Percentiles rank a stretch among this genome's conserved stretches.
These are phyloP conservation scores for Akanthomyces muscarius DNA, from an alignment of 2,329 filamentous ascomycete genomes.

Conservation along the genomic window DNA sequence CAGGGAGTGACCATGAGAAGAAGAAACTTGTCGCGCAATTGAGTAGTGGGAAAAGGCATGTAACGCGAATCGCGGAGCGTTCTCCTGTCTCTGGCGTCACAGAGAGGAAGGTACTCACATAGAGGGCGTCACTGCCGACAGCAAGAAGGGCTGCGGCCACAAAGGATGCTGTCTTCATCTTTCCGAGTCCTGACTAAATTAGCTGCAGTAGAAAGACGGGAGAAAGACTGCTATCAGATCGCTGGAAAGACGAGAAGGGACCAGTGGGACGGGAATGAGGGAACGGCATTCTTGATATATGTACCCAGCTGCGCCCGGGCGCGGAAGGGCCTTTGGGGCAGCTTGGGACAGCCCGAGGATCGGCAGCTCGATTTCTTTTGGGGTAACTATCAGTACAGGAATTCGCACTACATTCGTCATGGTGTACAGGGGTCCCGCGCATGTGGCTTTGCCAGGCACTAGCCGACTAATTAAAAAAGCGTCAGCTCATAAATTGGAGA, in stretches of 20 bases:
- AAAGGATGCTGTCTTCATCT: constrained; percentile 34
- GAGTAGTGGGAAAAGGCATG: neutral
- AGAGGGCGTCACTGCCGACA: constrained; percentile 26
- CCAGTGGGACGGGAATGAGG: constrained; percentile 13
- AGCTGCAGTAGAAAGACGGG: constrained; percentile 1
- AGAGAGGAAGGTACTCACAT: constrained; percentile 17
- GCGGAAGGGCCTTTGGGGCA: constrained; percentile 4
- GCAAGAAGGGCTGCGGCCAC: constrained; percentile 31
- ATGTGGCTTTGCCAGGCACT: neutral
- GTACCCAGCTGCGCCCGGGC: neutral
- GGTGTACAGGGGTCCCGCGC: constrained; percentile 4
- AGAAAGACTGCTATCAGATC: neutral
- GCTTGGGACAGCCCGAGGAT: constrained; percentile 2
- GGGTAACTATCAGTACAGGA: neutral
- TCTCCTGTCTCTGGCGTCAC: neutral
- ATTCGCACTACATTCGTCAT: neutral
- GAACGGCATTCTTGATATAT: constrained; percentile 15
- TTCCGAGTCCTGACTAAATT: constrained; percentile 16
- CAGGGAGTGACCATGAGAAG: neutral
- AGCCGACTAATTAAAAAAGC: neutral
- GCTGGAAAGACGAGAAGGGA: constrained; percentile 8
- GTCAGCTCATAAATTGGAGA: constrained; percentile 14
- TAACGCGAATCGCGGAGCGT: neutral
- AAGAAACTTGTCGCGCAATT: too few relatives aligned
- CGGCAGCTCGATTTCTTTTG: constrained; percentile 2